These are phyloP conservation scores for Lentithecium fluviatile DNA, from an alignment of 495 filamentous ascomycete species.

Conservation along the genomic window DNA sequence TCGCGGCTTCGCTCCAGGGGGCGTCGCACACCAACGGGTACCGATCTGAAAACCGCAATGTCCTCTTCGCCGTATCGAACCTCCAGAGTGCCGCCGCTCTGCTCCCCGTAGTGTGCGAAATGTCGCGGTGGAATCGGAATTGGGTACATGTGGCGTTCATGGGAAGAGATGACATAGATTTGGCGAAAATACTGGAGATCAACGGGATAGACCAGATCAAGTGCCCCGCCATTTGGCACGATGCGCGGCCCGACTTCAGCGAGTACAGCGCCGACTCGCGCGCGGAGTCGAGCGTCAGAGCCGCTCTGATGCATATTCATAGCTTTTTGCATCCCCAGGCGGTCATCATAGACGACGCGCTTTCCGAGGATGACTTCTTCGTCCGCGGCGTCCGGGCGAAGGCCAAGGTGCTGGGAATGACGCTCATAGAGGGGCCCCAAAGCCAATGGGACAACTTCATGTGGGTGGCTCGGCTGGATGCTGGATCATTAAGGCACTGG, in stretches of 20 bases:
- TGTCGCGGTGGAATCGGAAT: slow-evolving; percentile 55
- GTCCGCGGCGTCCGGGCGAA: slow-evolving; percentile 51
- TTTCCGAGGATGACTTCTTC: slow-evolving; percentile 56
- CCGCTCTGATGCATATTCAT: slow-evolving; percentile 48
- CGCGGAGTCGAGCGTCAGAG: slow-evolving; percentile 43
- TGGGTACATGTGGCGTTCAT: slow-evolving; percentile 61
- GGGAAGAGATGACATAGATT: slow-evolving; percentile 53
- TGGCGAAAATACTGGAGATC: slow-evolving; percentile 53
- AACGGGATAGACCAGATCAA: slow-evolving; percentile 55
- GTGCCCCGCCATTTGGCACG: slow-evolving; percentile 59
- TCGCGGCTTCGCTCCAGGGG: slow-evolving; percentile 52
- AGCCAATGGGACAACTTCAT: slow-evolving; percentile 58
- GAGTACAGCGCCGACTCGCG: slow-evolving; percentile 52
- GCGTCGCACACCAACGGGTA: slow-evolving; percentile 41
- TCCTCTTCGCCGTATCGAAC: slow-evolving; percentile 59
- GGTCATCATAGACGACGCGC: slow-evolving; percentile 53
- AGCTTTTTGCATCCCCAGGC: slow-evolving; percentile 59
- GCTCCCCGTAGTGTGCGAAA: slow-evolving; percentile 62
- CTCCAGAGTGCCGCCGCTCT: slow-evolving; percentile 55
- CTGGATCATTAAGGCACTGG: slow-evolving; percentile 70
- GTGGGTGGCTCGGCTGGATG: slow-evolving; percentile 77
- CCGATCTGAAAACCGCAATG: slow-evolving; percentile 49
- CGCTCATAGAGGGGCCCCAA: slow-evolving; percentile 67
- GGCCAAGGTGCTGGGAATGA: slow-evolving; percentile 44
- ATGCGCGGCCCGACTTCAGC: slow-evolving; percentile 56